These are phyloP conservation scores for Yamadazyma oceani DNA, from an alignment of 1,139 yeast species.

Conservation along the genomic window DNA sequence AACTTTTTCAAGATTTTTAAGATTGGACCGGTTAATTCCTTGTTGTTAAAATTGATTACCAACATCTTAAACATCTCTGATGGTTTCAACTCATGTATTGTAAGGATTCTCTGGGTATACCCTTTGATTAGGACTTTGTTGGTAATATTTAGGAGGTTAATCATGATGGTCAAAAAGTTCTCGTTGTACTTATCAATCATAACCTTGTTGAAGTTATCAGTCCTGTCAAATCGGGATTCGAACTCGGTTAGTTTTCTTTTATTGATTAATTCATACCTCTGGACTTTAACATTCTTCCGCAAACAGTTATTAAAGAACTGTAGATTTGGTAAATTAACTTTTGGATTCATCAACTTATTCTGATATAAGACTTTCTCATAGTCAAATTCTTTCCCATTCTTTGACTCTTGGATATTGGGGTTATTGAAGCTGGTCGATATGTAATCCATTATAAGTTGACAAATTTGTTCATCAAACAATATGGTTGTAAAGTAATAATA, in stretches of 20 bases:
- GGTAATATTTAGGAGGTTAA: conserved; percentile 44
- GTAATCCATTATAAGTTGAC: conserved; percentile 42
- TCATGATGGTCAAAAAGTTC: conserved; percentile 44
- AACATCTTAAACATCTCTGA: conserved; percentile 48
- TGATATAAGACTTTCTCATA: conserved; percentile 38
- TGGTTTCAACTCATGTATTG: conserved; percentile 57
- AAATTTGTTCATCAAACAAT: conserved; percentile 70
- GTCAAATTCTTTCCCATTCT: conserved; percentile 29
- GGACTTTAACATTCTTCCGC: conserved; percentile 15
- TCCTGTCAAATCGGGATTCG: conserved; percentile 21
- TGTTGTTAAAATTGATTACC: conserved; percentile 55
- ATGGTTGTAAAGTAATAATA: conserved; percentile 72
- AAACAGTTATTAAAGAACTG: conserved; percentile 49
- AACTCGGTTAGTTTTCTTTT: conserved; percentile 27
- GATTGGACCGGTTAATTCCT: conserved; percentile 65
- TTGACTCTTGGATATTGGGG: conserved; percentile 28
- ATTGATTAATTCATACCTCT: conserved; percentile 30
- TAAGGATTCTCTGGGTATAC: conserved; percentile 53
- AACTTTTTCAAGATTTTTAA: conserved; percentile 74
- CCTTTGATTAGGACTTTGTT: conserved; percentile 47
- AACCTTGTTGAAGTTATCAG: conserved; percentile 29
- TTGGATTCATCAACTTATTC: conserved; percentile 48
- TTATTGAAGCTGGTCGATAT: conserved; percentile 42
- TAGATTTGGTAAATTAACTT: conserved; percentile 35
- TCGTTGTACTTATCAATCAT: conserved; percentile 36